Conservation (phyloP, 768 basidiomycete genomes). For the Podaxis rugospora region DNA sequence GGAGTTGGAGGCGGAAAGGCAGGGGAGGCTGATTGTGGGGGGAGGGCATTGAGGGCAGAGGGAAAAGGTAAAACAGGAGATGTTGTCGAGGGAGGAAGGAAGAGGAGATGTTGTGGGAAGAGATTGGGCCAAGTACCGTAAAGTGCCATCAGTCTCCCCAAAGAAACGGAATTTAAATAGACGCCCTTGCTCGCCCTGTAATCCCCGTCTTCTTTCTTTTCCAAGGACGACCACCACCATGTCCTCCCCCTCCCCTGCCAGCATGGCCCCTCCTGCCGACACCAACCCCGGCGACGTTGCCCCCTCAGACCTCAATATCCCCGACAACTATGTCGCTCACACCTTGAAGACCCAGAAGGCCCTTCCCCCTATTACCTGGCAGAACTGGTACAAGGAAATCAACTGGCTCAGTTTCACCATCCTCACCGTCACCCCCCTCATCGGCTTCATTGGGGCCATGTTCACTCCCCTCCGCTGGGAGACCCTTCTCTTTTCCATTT, state of each 20-base stretch:
- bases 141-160: slow-evolving; percentile 2
- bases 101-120: not conserved
- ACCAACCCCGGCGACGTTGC: slow-evolving; percentile 19
- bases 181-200: not conserved
- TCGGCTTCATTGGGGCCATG: slow-evolving; percentile 70
- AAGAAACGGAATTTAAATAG: slow-evolving; percentile 12
- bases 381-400: slow-evolving; percentile 56
- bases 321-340: slow-evolving; percentile 80
- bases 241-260: not conserved
- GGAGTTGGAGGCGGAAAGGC: not conserved
- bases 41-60: not conserved
- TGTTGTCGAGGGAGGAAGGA: not conserved
- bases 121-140: not conserved
- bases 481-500: slow-evolving; percentile 54
- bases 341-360: slow-evolving; percentile 66
- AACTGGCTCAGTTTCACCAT: slow-evolving; percentile 76
- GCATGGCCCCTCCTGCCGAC: not conserved
- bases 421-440: slow-evolving; percentile 66
- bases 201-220: not conserved
- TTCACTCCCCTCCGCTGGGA: slow-evolving; percentile 65
- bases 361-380: slow-evolving; percentile 62
- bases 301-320: slow-evolving; percentile 56
- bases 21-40: no score
- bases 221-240: slow-evolving; percentile 10
- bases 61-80: not conserved